These are phyloP conservation scores for Nelumbo lutea DNA, from an alignment of 164 flowering plant species.

Conservation along the genomic window DNA sequence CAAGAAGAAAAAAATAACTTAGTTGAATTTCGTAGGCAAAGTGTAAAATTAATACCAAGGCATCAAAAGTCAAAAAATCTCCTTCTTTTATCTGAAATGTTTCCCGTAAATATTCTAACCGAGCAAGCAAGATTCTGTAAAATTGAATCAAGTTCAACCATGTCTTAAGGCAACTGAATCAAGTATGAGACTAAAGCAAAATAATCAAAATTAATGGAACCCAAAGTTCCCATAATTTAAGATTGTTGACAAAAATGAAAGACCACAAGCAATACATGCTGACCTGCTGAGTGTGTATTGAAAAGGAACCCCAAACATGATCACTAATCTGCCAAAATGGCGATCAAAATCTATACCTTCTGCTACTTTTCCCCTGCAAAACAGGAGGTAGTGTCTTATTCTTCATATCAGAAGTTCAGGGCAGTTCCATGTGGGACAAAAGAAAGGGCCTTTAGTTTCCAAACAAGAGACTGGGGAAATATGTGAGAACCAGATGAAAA, in stretches of 20 bases:
- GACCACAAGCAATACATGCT: neutral
- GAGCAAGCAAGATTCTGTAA: slow-evolving; percentile 84
- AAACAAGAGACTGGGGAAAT: no score
- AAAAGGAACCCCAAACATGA: slow-evolving; percentile 99
- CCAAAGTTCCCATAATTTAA: neutral
- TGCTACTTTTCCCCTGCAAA: slow-evolving; percentile 96
- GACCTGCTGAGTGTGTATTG: slow-evolving; percentile 98
- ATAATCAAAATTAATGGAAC: neutral
- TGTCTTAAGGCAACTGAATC: neutral
- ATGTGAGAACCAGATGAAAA: no score
- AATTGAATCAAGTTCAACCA: neutral
- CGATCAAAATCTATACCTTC: slow-evolving; percentile 99
- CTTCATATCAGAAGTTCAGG: neutral
- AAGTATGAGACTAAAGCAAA: neutral
- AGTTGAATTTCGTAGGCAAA: neutral
- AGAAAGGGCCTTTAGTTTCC: no score
- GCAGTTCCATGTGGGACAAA: no score
- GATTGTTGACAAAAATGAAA: neutral
- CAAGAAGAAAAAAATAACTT: neutral
- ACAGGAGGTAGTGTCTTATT: neutral
- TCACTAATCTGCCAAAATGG: slow-evolving; percentile 96
- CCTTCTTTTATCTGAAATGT: slow-evolving; percentile 99
- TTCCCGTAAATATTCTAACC: slow-evolving; percentile 90
- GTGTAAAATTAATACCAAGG: slow-evolving; percentile 56
- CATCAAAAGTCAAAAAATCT: slow-evolving; percentile 96